Percentiles rank a stretch among this genome's conserved stretches.
Conservation (phyloP, 2,329 filamentous ascomycete genomes). For the Ophiosphaerella korrae region DNA sequence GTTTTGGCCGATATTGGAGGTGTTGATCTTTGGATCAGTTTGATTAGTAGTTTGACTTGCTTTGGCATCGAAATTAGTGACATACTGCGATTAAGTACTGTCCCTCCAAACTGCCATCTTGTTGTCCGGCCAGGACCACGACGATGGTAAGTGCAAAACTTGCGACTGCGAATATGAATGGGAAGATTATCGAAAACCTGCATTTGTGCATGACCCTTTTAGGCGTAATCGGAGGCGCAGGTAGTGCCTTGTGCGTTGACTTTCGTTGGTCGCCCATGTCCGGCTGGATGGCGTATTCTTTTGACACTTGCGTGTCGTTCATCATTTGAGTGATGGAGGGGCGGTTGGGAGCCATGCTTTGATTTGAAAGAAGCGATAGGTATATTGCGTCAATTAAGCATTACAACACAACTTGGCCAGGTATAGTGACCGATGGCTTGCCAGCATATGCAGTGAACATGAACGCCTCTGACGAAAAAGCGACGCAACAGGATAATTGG, state of each 20-base stretch:
- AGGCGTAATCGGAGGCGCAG: conserved; percentile 22
- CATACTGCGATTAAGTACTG: conserved; percentile 26
- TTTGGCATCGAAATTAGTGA: background rate
- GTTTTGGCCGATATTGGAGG: too few relatives aligned
- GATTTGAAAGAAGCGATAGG: background rate
- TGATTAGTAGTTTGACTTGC: too few relatives aligned
- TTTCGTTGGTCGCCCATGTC: conserved; percentile 28
- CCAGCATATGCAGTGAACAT: background rate
- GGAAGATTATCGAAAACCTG: conserved; percentile 24
- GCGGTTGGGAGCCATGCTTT: background rate
- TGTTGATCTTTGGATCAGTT: too few relatives aligned
- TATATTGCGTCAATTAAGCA: background rate
- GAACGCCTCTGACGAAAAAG: too few relatives aligned
- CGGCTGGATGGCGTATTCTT: conserved; percentile 21
- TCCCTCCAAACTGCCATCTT: conserved; percentile 12
- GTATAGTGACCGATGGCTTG: conserved; percentile 1
- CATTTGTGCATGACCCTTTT: conserved; percentile 25
- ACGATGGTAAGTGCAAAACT: conserved; percentile 23
- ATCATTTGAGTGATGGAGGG: background rate
- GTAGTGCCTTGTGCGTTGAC: conserved; percentile 25
- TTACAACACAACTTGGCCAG: conserved; percentile 8
- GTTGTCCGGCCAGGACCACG: conserved; percentile 22
- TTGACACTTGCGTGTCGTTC: conserved; percentile 7
- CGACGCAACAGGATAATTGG: background rate
- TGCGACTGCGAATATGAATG: conserved; percentile 14